Conservation (phyloP, 331 rosid genomes). For the Saraca asoca region DNA sequence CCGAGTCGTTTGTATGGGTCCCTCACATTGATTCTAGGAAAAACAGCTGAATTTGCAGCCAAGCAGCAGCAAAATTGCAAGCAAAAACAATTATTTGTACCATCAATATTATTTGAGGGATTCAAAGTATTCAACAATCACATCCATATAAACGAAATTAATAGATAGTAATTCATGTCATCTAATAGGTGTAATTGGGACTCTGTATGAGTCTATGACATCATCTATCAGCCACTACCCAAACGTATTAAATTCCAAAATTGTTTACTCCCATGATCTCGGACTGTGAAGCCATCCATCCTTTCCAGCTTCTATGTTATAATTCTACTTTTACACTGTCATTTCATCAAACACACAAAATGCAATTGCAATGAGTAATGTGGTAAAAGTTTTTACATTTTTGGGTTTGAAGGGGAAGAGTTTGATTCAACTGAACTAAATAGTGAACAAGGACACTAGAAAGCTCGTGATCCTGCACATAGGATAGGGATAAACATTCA, state of each 20-base stretch:
- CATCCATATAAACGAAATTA: not conserved
- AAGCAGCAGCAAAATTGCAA: slow-evolving; percentile 31
- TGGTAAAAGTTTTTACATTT: not conserved
- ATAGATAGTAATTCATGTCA: not conserved
- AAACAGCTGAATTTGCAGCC: slow-evolving; percentile 67
- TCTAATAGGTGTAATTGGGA: not conserved
- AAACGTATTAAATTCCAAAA: slow-evolving; percentile 12
- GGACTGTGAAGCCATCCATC: slow-evolving; percentile 12
- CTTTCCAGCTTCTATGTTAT: slow-evolving; percentile 14
- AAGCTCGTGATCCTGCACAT: slow-evolving; percentile 11
- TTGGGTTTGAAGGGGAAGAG: slow-evolving; percentile 1
- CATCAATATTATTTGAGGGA: slow-evolving; percentile 16
- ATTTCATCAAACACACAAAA: slow-evolving; percentile 20
- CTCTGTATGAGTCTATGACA: slow-evolving; percentile 9
- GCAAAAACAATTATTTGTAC: slow-evolving; percentile 5
- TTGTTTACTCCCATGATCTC: slow-evolving; percentile 10
- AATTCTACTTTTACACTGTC: slow-evolving; percentile 8
- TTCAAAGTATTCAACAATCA: slow-evolving; percentile 23
- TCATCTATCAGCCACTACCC: slow-evolving; percentile 1
- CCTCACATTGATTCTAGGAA: slow-evolving; percentile 85
- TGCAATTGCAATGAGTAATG: not conserved
- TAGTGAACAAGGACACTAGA: slow-evolving; percentile 26
- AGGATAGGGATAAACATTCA: slow-evolving; percentile 12
- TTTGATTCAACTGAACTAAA: slow-evolving; percentile 25
- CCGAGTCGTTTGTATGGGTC: slow-evolving; percentile 98